These are phyloP conservation scores for Azolla pinnata DNA, from an alignment of 75 land plant genomes.

Conservation along the genomic window DNA sequence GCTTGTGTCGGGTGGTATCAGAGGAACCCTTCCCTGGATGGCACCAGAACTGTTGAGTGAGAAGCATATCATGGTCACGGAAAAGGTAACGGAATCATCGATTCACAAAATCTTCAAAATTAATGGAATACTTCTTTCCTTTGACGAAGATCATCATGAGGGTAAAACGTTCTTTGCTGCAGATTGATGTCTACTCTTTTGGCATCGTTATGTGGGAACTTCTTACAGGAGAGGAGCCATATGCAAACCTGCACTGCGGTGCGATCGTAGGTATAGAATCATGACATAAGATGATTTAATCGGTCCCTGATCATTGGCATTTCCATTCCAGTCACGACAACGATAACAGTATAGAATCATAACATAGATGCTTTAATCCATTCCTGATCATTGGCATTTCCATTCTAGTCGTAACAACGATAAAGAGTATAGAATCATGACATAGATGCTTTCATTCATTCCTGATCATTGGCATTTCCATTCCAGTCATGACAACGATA, in stretches of 20 bases:
- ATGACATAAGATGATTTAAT: not conserved
- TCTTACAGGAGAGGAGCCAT: constrained; percentile 84
- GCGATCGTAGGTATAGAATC: constrained; percentile 58
- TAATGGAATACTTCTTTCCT: not conserved
- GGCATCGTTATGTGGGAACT: constrained; percentile 96
- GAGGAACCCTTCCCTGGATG: constrained; percentile 98
- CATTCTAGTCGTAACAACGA: no score
- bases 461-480: no score
- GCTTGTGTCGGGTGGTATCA: constrained; percentile 75
- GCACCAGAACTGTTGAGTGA: constrained; percentile 83
- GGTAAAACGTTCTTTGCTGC: constrained; percentile 8
- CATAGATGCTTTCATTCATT: no score
- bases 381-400: no score
- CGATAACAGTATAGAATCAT: no score
- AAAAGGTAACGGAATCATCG: constrained; percentile 44
- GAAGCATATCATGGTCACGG: constrained; percentile 61
- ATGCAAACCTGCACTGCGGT: constrained; percentile 78
- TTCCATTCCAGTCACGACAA: no score
- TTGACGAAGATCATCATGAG: not conserved
- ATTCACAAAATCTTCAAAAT: not conserved
- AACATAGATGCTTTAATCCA: no score
- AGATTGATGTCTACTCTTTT: constrained; percentile 96
- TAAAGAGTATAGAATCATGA: no score
- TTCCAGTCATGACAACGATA: no score
- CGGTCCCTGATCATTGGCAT: no score